These are phyloP conservation scores for Colletotrichum shisoi DNA, from an alignment of 2,329 filamentous ascomycete genomes.

Conservation along the genomic window DNA sequence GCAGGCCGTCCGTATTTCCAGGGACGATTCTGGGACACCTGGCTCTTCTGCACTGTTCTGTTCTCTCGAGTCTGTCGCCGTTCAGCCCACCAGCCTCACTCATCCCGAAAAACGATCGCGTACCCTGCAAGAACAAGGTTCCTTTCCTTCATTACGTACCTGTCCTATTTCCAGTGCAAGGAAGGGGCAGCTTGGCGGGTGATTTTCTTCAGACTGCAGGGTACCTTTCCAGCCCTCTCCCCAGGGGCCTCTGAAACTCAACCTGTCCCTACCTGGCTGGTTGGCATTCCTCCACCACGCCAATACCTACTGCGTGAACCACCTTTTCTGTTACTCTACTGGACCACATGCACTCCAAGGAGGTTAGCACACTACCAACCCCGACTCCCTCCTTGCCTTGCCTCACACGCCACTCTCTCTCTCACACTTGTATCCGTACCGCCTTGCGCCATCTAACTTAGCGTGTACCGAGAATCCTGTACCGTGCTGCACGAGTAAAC, in stretches of 20 bases:
- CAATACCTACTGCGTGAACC: constrained; percentile 26
- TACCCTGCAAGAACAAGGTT: not conserved
- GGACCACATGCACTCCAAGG: constrained; percentile 2
- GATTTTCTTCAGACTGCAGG: constrained; percentile 20
- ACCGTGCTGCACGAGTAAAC: not conserved
- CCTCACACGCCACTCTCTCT: not conserved
- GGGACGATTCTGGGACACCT: not conserved
- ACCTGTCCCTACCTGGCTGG: constrained; percentile 38
- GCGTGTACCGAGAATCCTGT: not conserved
- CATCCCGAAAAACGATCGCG: not conserved
- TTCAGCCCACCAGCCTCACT: not conserved
- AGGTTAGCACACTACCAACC: constrained; percentile 15
- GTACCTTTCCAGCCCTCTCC: constrained; percentile 17
- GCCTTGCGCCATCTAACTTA: constrained; percentile 3
- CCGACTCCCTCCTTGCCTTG: not conserved
- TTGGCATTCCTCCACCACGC: constrained; percentile 25
- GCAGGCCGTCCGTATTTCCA: not conserved
- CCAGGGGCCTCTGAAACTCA: constrained; percentile 38
- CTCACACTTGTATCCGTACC: not conserved
- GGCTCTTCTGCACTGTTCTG: not conserved
- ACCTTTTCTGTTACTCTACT: constrained; percentile 11
- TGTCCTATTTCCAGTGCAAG: constrained; percentile 1
- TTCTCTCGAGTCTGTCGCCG: not conserved
- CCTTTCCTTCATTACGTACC: not conserved
- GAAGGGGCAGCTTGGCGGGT: constrained; percentile 1